Conservation (phyloP, 257 asterid species). For the Vinca minor region DNA sequence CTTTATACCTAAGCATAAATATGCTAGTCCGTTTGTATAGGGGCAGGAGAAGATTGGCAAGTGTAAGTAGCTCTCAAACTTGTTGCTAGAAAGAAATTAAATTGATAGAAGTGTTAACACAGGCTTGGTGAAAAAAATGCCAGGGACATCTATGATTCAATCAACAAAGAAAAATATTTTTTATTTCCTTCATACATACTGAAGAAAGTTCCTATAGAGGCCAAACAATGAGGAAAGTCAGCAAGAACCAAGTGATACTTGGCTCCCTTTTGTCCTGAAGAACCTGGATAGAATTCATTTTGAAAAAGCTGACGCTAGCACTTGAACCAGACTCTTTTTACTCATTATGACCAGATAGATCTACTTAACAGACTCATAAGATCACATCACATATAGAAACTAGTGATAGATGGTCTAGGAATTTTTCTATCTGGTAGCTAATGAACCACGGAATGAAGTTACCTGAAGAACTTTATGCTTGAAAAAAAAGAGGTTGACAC, state of each 20-base stretch:
- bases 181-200: too few relatives aligned
- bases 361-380: background rate
- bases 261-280: background rate
- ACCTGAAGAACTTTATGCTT: background rate
- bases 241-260: background rate
- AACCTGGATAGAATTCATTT: background rate
- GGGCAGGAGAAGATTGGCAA: background rate
- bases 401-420: background rate
- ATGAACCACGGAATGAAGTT: background rate
- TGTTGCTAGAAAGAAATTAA: slow-evolving; percentile 1
- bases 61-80: background rate
- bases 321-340: background rate
- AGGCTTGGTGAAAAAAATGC: too few relatives aligned
- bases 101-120: background rate
- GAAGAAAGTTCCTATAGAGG: too few relatives aligned
- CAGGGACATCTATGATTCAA: too few relatives aligned
- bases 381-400: background rate
- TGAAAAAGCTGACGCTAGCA: background rate
- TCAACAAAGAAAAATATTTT: too few relatives aligned
- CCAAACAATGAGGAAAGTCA: background rate
- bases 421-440: background rate
- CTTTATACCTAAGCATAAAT: too few relatives aligned
- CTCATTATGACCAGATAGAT: background rate
- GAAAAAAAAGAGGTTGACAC: background rate
- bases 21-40: background rate